Evolutionary conservation across 768 basidiomycete genomes (phyloP), one percentile per base, ranked within the genome.

Genomic region (Lactarius tabidus): DNA sequence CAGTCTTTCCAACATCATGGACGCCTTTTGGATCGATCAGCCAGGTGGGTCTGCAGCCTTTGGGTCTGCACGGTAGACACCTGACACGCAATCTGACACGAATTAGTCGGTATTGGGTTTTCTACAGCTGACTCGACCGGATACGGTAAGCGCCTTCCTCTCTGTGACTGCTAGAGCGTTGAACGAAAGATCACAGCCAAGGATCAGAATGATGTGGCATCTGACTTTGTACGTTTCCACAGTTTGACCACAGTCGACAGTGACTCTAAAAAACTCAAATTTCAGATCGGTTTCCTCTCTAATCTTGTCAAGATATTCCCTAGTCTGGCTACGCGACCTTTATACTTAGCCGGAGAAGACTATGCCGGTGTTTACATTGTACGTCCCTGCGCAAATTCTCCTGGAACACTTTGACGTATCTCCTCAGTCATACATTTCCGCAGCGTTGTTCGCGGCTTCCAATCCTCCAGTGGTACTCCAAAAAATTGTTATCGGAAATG

Each of bases 301-400:
- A 91, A 91, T 71, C 77, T 90, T 3, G 86, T 90, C 71, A 86
- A 86, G 69, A 85, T 90, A 12, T 91, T 91, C 74, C 90, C 90
- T 20, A 79, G 80, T 69, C 79, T 91, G 28, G 82, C 83, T 17
- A 83, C 77, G 1, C 84, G 90, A 33, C 90, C 90, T 18, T 79
- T 91, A 39, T 77, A 86, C 73, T 71, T 91, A 41, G 84, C 83
- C 0, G 90, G 90, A 6, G 90, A 91, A 74, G 88, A 86, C 70
- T 91, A 90, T 73, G 84, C 90, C 17, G 90, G 90, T 33, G 81
- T 81, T 65, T 90, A 87, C 69, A 89, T 90, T 60, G 84, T 85
- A 64, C 69, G 84, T 71, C 35, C 54, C 52, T 23, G 18, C 9
- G 14, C 26, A 51, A 51, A 51, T 26, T 51, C 48, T 6, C 28